Percentiles rank a stretch among this genome's conserved stretches.
Evolutionary conservation across 768 basidiomycete species (phyloP).

Genomic region (Suillus discolor): DNA sequence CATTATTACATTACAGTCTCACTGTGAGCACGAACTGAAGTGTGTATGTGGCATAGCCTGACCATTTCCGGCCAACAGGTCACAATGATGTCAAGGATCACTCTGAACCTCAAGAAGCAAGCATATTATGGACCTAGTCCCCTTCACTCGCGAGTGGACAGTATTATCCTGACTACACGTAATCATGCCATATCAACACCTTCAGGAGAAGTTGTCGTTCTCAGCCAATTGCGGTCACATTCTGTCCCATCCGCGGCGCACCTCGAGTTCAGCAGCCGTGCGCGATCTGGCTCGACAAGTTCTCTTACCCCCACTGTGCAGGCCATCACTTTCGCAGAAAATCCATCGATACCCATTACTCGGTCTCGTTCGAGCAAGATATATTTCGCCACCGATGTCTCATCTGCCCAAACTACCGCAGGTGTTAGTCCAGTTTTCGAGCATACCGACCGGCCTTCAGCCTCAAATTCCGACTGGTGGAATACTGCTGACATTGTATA

Average conservation of each 20-base stretch:
- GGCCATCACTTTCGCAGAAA: background rate
- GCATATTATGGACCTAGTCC: background rate
- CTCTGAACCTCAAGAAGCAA: constrained; percentile 56
- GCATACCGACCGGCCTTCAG: too few relatives aligned
- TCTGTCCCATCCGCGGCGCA: background rate
- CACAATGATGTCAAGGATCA: constrained; percentile 71
- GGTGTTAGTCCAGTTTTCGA: too few relatives aligned
- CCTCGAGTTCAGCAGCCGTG: background rate
- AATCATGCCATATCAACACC: background rate
- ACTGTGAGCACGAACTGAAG: constrained; percentile 14
- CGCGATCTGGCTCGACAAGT: constrained; percentile 3
- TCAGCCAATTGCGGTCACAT: background rate
- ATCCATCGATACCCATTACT: background rate
- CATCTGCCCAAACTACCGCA: too few relatives aligned
- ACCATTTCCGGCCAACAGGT: constrained; percentile 35
- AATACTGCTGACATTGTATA: too few relatives aligned
- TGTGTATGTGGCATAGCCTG: background rate
- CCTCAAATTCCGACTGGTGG: too few relatives aligned
- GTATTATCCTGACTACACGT: background rate
- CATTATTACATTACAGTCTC: constrained; percentile 29
- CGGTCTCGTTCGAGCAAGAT: too few relatives aligned
- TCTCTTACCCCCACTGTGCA: background rate
- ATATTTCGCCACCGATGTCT: too few relatives aligned
- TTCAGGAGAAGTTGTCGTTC: background rate
- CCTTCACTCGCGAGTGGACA: background rate